Evolutionary conservation across 1,284 basidiomycete genomes (phyloP).

Genomic region (Phellinidium pouzarii): DNA sequence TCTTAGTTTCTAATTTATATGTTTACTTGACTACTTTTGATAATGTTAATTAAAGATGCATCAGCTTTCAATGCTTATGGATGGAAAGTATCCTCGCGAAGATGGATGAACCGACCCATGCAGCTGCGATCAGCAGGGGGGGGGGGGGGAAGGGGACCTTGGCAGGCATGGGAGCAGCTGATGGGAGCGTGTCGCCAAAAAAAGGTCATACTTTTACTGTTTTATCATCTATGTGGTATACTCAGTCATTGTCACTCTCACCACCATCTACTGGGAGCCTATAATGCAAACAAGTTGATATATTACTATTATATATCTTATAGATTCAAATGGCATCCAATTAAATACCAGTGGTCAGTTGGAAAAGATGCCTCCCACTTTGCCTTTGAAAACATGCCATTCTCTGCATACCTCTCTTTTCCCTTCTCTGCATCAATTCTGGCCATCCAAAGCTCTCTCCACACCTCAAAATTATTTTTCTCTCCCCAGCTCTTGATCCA

Average conservation of each 20-base stretch:
- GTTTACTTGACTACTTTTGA: neutral
- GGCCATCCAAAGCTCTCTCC: too few relatives aligned
- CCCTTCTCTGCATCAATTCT: slow-evolving; percentile 41
- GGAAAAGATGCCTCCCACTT: slow-evolving; percentile 16
- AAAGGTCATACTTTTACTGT: too few relatives aligned
- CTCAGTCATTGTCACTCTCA: too few relatives aligned
- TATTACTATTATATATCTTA: too few relatives aligned
- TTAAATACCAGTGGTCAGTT: slow-evolving; percentile 25
- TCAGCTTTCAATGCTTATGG: slow-evolving; percentile 11
- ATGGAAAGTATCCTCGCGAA: slow-evolving; percentile 8
- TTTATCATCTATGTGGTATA: too few relatives aligned
- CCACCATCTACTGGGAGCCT: neutral
- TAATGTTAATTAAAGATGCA: slow-evolving; percentile 5
- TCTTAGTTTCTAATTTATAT: neutral
- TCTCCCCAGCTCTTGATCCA: too few relatives aligned
- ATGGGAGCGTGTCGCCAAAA: too few relatives aligned
- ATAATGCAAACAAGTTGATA: slow-evolving; percentile 7
- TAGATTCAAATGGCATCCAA: slow-evolving; percentile 29
- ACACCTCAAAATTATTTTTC: too few relatives aligned
- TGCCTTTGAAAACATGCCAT: slow-evolving; percentile 12
- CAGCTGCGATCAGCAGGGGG: neutral
- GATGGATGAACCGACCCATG: neutral
- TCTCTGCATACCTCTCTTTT: slow-evolving; percentile 30
- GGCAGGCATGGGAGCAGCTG: too few relatives aligned
- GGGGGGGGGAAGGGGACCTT: neutral